Base-by-base conservation (phyloP, 2,329 filamentous ascomycete species). In the Aspergillus felis region DNA sequence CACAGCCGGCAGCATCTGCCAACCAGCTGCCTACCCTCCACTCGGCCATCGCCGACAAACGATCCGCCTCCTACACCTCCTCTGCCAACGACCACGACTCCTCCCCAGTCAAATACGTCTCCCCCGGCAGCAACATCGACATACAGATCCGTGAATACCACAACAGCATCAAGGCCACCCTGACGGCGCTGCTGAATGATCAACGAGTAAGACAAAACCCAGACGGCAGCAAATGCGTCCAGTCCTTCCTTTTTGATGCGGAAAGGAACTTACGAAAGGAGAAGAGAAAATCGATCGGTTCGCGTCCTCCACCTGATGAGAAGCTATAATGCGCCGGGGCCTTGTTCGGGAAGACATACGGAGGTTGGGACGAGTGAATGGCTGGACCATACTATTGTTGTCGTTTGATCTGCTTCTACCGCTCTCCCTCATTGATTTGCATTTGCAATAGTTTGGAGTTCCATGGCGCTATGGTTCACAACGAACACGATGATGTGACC, bases 151-250 rank as follows among this genome's bases (percentile, higher is more conserved):
- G 54, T 14, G 57, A 53, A 22, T 58, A 59, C 41, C 61, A 64
- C n/a, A 50, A 62, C 20, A 58, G 60, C 57, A 56, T 86, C 74
- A 87, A 87, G 74, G 79, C 82, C 32, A 81, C 82, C 2, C 68
- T 87, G 63, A 87, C 83, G 5, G 83, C 85, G 68, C 78, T 87
- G 14, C 79, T 87, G 64, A 87, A 86, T 72, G 85, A 82, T 71
- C 80, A 82, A 25, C 73, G 78, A 41, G 81, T 84, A 17, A 81
- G 82, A 46, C 71, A 69, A 49, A 81, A 85, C 58, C 71, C 73
- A 28, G 74, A 76, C 1, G 81, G 84, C 66, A 81, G 84, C 50
- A 82, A 78, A 58, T 86, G 82, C 80, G 81, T 86, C 35, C 84
- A 86, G 69, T 77, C 79, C 22, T 76, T 83, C 14, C 74, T 87